Conservation (phyloP, 306 rosid species). For the Quercus engelmannii region DNA sequence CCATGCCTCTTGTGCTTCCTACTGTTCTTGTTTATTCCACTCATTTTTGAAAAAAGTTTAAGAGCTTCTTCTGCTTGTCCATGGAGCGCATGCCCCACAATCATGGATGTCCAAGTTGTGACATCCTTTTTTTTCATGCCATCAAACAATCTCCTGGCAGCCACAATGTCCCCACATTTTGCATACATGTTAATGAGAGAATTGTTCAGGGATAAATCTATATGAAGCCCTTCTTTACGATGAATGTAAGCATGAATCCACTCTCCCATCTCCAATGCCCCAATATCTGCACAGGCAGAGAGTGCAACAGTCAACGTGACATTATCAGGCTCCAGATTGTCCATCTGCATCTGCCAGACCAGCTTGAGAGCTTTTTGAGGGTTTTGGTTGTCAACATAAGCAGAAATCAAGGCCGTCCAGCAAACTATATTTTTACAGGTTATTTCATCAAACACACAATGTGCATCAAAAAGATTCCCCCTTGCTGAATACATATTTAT, state of each 20-base stretch:
- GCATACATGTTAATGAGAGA: conserved; percentile 63
- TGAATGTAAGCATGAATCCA: conserved; percentile 39
- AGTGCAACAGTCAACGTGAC: conserved; percentile 44
- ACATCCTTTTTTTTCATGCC: conserved; percentile 41
- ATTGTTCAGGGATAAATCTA: conserved; percentile 47
- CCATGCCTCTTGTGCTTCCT: conserved; percentile 1
- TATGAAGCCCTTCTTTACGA: conserved; percentile 10
- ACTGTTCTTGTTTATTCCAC: background rate
- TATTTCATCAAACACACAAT: conserved; percentile 45
- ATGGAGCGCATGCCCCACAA: conserved; percentile 63
- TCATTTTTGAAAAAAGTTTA: conserved; percentile 25
- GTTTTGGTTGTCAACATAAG: conserved; percentile 46
- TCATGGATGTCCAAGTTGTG: conserved; percentile 66
- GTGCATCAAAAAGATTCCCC: conserved; percentile 25
- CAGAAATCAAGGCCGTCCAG: conserved; percentile 60
- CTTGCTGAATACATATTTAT: conserved; percentile 28
- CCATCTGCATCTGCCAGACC: conserved; percentile 47
- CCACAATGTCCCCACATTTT: conserved; percentile 32
- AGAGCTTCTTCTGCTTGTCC: conserved; percentile 49
- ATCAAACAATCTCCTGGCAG: conserved; percentile 54
- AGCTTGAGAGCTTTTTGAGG: conserved; percentile 40
- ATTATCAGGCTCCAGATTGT: conserved; percentile 48
- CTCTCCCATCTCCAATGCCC: conserved; percentile 48
- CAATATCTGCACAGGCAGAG: conserved; percentile 56
- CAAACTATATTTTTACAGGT: conserved; percentile 30